phyloP scores from a whole-genome alignment of 805 yeast species.

The Ogataea trehaloabstinens region DNA sequence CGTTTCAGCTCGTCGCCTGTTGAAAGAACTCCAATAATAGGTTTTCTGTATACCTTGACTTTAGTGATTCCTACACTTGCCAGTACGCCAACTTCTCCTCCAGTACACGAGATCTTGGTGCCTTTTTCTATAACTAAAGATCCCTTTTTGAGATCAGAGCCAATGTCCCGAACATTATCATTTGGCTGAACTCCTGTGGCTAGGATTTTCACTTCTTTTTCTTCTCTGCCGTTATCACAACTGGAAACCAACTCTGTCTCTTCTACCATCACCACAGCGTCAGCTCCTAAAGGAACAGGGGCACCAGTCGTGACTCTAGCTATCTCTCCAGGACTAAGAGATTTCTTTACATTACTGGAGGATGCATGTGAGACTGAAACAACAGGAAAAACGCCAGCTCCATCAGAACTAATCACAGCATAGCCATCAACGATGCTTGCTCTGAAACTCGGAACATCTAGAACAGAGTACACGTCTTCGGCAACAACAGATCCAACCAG shows the following conservation, averaged over 20 bases:
- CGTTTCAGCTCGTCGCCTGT: slow-evolving; percentile 53
- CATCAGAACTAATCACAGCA: slow-evolving; percentile 45
- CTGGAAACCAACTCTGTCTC: slow-evolving; percentile 40
- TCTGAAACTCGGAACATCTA: slow-evolving; percentile 46
- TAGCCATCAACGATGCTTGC: slow-evolving; percentile 59
- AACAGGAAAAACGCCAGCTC: slow-evolving; percentile 44
- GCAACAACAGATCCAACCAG: slow-evolving; percentile 40
- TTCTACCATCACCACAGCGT: slow-evolving; percentile 54
- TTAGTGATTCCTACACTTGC: slow-evolving; percentile 44
- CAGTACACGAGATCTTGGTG: slow-evolving; percentile 36
- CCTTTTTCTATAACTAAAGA: slow-evolving; percentile 37
- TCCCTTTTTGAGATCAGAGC: slow-evolving; percentile 46
- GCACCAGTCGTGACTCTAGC: slow-evolving; percentile 57
- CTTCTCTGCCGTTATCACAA: slow-evolving; percentile 41
- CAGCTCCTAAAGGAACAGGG: slow-evolving; percentile 52
- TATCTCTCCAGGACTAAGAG: slow-evolving; percentile 32
- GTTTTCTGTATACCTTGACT: slow-evolving; percentile 40
- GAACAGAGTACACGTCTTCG: slow-evolving; percentile 38
- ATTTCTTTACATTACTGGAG: slow-evolving; percentile 21
- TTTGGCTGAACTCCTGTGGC: slow-evolving; percentile 38
- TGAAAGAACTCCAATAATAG: slow-evolving; percentile 45
- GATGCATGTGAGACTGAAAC: slow-evolving; percentile 43
- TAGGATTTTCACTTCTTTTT: slow-evolving; percentile 37
- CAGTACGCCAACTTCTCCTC: slow-evolving; percentile 50
- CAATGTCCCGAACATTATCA: slow-evolving; percentile 47